phyloP scores from a whole-genome alignment of 1,284 basidiomycete genomes.

The Ustilago curta region DNA sequence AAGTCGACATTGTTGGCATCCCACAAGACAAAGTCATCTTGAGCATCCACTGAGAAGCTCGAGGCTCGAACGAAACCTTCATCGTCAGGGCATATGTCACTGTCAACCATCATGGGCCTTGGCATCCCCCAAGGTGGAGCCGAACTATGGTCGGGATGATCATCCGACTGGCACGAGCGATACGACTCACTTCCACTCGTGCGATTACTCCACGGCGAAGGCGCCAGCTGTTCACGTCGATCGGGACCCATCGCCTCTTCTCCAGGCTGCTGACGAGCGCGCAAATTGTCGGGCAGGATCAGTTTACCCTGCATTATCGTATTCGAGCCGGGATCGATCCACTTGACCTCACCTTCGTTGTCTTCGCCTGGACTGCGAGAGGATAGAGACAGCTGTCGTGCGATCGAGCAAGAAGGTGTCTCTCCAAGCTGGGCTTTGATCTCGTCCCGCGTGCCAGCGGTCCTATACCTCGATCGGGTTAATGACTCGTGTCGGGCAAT shows the following conservation, averaged over 20 bases:
- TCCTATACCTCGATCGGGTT: slow-evolving; percentile 15
- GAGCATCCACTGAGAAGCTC: slow-evolving; percentile 9
- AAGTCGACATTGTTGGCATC: slow-evolving; percentile 19
- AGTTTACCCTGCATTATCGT: neutral
- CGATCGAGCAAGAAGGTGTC: neutral
- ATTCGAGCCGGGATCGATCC: neutral
- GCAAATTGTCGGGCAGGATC: neutral
- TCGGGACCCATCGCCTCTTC: neutral
- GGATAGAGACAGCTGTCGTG: neutral
- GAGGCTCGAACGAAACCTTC: slow-evolving; percentile 5
- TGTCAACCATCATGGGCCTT: neutral
- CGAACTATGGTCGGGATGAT: too few species aligned
- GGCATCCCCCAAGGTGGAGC: too few species aligned
- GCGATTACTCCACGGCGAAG: neutral
- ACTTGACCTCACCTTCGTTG: neutral
- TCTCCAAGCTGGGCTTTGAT: slow-evolving; percentile 32
- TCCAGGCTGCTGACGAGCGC: neutral
- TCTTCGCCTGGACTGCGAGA: neutral
- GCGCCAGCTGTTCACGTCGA: neutral
- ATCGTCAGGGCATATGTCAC: neutral
- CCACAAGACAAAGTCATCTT: slow-evolving; percentile 9
- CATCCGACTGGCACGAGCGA: neutral
- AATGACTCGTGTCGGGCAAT: neutral
- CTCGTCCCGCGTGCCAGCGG: slow-evolving; percentile 16
- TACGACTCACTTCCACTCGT: slow-evolving; percentile 1